Conservation (phyloP, 2,329 filamentous ascomycete genomes). For the Fusarium oligoseptatum region DNA sequence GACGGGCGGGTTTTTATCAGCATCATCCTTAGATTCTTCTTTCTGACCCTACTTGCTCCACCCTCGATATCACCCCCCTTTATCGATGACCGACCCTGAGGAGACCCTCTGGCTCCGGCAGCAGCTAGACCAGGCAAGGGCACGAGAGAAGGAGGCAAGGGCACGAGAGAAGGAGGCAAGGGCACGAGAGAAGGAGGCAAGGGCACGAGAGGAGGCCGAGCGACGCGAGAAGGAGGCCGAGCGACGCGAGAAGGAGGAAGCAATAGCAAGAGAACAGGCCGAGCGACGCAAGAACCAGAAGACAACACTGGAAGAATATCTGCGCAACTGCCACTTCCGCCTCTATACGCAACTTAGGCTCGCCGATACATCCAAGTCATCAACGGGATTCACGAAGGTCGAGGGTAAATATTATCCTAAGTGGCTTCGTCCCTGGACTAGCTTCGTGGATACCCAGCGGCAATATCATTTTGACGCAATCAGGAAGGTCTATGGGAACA, state of each 20-base stretch:
- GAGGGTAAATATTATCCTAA: neutral
- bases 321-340: neutral
- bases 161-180: neutral
- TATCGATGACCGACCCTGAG: too few relatives aligned
- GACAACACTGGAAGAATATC: neutral
- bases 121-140: too few relatives aligned
- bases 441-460: neutral
- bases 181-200: neutral
- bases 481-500: neutral
- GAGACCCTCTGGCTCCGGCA: too few relatives aligned
- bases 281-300: neutral
- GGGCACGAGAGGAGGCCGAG: too few relatives aligned
- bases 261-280: neutral
- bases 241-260: neutral
- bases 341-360: neutral
- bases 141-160: too few relatives aligned
- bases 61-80: too few relatives aligned
- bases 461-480: neutral
- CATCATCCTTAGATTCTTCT: too few relatives aligned
- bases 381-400: neutral
- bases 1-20: too few relatives aligned
- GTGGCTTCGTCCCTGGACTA: neutral
- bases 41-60: too few relatives aligned
- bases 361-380: neutral
- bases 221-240: neutral